Evolutionary conservation across 768 basidiomycete genomes (phyloP).

Genomic region (Pisolithus albus): DNA sequence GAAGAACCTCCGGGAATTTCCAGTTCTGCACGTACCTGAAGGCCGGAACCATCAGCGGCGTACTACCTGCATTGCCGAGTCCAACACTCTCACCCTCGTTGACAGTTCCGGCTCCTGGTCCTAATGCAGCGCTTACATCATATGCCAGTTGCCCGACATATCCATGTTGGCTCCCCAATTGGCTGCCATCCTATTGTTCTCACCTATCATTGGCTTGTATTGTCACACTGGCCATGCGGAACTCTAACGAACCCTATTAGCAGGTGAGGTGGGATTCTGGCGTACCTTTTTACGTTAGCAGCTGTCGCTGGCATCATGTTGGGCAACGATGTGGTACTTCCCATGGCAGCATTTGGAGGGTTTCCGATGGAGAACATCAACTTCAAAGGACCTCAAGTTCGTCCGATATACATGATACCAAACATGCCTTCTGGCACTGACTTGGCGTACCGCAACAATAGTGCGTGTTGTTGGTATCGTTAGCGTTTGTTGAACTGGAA

Average conservation of each 20-base stretch:
- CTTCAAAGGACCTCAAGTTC: not conserved
- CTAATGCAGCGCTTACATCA: conserved; percentile 28
- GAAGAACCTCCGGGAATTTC: conserved; percentile 22
- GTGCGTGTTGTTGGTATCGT: conserved; percentile 65
- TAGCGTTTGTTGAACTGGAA: conserved; percentile 59
- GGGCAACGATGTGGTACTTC: conserved; percentile 41
- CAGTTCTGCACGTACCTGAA: conserved; percentile 36
- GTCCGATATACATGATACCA: conserved; percentile 52
- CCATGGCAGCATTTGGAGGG: conserved; percentile 44
- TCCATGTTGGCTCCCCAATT: not conserved
- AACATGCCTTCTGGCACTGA: conserved; percentile 83
- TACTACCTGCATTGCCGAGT: conserved; percentile 35
- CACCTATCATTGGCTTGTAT: conserved; percentile 43
- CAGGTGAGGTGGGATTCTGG: not conserved
- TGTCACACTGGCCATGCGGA: conserved; percentile 47
- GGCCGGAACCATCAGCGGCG: conserved; percentile 52
- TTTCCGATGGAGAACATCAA: conserved; percentile 34
- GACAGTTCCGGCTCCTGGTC: conserved; percentile 19
- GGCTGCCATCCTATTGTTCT: conserved; percentile 25
- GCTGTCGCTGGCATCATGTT: conserved; percentile 47
- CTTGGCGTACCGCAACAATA: conserved; percentile 65
- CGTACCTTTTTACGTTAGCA: conserved; percentile 33
- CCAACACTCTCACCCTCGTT: conserved; percentile 45
- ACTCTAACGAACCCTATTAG: conserved; percentile 28
- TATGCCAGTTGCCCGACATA: conserved; percentile 10